These are phyloP conservation scores for Aspergillus biplanus DNA, from an alignment of 495 filamentous ascomycete genomes.

Conservation along the genomic window DNA sequence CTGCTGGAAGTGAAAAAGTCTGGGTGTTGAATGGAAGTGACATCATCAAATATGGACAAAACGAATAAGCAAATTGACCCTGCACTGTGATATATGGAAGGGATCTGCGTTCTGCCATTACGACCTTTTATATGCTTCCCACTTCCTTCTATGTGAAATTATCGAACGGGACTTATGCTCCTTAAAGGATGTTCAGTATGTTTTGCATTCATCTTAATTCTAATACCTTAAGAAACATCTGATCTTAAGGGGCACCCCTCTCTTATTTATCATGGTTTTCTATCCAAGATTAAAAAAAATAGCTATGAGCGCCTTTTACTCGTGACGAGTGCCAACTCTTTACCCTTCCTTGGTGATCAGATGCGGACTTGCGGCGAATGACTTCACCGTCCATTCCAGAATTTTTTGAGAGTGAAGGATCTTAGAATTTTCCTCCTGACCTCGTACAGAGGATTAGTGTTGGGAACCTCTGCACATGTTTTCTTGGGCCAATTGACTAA, in stretches of 20 bases:
- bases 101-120: constrained; percentile 43
- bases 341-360: too few relatives aligned
- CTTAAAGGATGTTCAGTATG: constrained; percentile 4
- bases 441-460: not conserved
- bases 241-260: too few relatives aligned
- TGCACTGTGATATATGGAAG: not conserved
- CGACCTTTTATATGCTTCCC: constrained; percentile 49
- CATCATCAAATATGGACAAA: constrained; percentile 40
- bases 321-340: too few relatives aligned
- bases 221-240: not conserved
- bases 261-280: too few relatives aligned
- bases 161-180: too few relatives aligned
- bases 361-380: too few relatives aligned
- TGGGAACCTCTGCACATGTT: not conserved
- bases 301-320: too few relatives aligned
- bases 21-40: constrained; percentile 43
- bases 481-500: constrained; percentile 1
- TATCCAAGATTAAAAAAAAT: too few relatives aligned
- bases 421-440: too few relatives aligned
- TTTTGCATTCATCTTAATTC: not conserved
- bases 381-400: too few relatives aligned
- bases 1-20: constrained; percentile 47
- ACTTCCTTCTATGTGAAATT: constrained; percentile 28
- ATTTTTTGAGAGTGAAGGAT: too few relatives aligned
- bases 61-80: constrained; percentile 6